Conservation (phyloP, 441 rosid genomes). For the Gossypium davidsonii region DNA sequence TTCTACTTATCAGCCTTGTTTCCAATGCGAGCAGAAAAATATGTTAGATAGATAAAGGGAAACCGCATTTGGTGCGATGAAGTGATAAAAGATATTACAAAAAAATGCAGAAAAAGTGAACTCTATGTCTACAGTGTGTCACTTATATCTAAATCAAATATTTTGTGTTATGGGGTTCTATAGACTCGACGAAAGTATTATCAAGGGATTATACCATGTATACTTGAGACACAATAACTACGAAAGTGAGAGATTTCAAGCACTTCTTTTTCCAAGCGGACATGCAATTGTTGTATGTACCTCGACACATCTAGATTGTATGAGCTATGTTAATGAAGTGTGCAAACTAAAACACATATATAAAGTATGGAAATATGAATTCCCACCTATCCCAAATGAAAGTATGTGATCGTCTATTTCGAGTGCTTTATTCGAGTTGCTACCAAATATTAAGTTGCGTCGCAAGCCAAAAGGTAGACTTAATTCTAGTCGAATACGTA, state of each 20-base stretch:
- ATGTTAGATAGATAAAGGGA: not conserved
- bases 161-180: too few relatives aligned
- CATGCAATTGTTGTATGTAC: not conserved
- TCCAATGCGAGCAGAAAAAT: not conserved
- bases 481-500: not conserved
- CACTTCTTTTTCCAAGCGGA: not conserved
- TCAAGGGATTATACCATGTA: not conserved
- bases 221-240: not conserved
- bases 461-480: not conserved
- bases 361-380: not conserved
- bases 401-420: not conserved
- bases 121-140: not conserved
- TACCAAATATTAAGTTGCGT: not conserved
- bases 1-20: not conserved
- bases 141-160: not conserved
- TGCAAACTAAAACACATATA: not conserved
- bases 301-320: not conserved
- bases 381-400: not conserved
- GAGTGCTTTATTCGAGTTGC: not conserved
- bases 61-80: not conserved
- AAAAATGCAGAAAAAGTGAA: too few relatives aligned
- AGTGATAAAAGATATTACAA: not conserved
- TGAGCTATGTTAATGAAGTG: not conserved
- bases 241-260: not conserved
- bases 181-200: not conserved